Evolutionary conservation across 768 basidiomycete species (phyloP).

Genomic region (Austroboletus festivus): DNA sequence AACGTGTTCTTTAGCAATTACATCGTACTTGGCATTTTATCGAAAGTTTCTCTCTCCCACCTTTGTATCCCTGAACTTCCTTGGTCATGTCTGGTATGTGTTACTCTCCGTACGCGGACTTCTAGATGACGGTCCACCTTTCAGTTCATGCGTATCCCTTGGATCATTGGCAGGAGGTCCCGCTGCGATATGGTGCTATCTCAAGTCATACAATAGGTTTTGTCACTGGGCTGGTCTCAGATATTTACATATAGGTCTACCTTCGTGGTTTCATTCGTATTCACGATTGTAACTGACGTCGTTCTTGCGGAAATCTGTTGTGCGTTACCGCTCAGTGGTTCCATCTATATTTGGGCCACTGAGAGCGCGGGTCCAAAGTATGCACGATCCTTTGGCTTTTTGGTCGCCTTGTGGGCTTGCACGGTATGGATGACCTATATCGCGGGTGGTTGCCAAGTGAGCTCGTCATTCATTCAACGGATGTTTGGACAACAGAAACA

Average conservation of each 20-base stretch:
- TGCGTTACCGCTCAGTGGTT: conserved; percentile 81
- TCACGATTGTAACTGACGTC: conserved; percentile 85
- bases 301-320: conserved; percentile 93
- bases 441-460: conserved; percentile 82
- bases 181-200: conserved; percentile 70
- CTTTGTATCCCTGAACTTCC: conserved; percentile 87
- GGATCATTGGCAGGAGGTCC: conserved; percentile 87
- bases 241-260: conserved; percentile 59
- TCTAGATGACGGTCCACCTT: neutral
- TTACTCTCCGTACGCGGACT: neutral
- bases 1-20: conserved; percentile 65
- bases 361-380: conserved; percentile 88
- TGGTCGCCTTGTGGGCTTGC: conserved; percentile 91
- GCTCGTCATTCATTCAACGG: conserved; percentile 39
- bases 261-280: conserved; percentile 77
- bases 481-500: conserved; percentile 61
- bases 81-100: conserved; percentile 74
- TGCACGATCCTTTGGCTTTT: conserved; percentile 81
- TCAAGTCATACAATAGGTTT: neutral
- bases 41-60: conserved; percentile 89
- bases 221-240: conserved; percentile 10
- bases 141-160: conserved; percentile 73
- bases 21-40: conserved; percentile 82
- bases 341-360: conserved; percentile 94
- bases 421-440: conserved; percentile 97